A percentile compares a stretch with the other conserved stretches of the same genome.
Evolutionary conservation across 371 early-diverging fungal species (phyloP).

Genomic region (Actinomucor elegans): DNA sequence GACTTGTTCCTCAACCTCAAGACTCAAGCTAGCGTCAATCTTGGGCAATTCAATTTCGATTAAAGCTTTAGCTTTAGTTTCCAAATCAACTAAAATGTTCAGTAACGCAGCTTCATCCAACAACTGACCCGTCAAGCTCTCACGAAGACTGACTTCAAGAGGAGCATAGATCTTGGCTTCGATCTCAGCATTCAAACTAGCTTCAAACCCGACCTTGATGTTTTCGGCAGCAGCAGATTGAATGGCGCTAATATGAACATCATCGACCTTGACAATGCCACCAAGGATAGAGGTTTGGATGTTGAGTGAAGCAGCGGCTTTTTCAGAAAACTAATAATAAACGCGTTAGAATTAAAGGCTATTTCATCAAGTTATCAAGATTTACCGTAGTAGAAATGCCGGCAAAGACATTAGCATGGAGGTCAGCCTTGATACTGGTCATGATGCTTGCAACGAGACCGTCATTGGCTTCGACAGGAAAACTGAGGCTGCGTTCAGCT

Average conservation of each 20-base stretch:
- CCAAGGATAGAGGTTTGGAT: slow-evolving; percentile 19
- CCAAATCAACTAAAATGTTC: slow-evolving; percentile 19
- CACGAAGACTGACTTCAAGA: slow-evolving; percentile 21
- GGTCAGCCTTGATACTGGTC: slow-evolving; percentile 8
- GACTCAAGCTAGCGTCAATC: slow-evolving; percentile 13
- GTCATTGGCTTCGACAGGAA: slow-evolving; percentile 11
- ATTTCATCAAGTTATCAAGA: no score
- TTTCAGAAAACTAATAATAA: slow-evolving; percentile 7
- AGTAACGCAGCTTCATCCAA: slow-evolving; percentile 20
- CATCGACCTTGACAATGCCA: slow-evolving; percentile 18
- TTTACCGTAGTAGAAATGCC: slow-evolving; percentile 22
- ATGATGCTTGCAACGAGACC: slow-evolving; percentile 16
- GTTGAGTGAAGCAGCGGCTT: slow-evolving; percentile 6
- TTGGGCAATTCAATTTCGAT: slow-evolving; percentile 26
- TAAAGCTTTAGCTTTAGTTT: slow-evolving; percentile 20
- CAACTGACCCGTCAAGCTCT: slow-evolving; percentile 1
- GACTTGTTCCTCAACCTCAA: slow-evolving; percentile 15
- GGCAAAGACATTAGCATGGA: slow-evolving; percentile 13
- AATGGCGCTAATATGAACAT: slow-evolving; percentile 16
- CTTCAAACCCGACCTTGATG: slow-evolving; percentile 13
- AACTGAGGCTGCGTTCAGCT: neutral
- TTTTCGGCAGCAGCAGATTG: slow-evolving; percentile 23
- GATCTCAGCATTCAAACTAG: slow-evolving; percentile 12
- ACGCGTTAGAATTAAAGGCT: neutral
- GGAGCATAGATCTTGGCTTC: slow-evolving; percentile 22